phyloP scores from a whole-genome alignment of 31 red algal species.

The Odonthalia washingtoniensis region DNA sequence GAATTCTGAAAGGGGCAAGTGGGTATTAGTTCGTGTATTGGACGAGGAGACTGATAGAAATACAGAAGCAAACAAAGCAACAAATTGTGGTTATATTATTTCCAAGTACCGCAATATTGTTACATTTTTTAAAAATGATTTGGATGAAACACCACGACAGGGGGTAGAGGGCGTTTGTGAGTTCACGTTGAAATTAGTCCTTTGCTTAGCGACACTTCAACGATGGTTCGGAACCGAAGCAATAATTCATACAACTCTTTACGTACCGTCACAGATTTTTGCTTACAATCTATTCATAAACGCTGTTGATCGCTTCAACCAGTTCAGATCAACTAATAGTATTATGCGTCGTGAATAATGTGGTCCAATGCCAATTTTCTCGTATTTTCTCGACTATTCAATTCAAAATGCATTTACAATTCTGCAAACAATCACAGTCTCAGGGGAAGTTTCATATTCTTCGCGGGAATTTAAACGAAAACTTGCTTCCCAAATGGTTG shows the following conservation, averaged over 20 bases:
- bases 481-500: no score
- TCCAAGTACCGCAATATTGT: not conserved
- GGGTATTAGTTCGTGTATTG: slow-evolving; percentile 3
- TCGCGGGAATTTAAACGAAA: no score
- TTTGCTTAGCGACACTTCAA: not conserved
- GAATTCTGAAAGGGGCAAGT: slow-evolving; percentile 14
- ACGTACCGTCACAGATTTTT: not conserved
- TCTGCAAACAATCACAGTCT: no score
- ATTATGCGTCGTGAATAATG: no score
- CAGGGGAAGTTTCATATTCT: no score
- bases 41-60: not conserved
- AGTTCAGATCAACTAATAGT: not conserved
- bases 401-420: no score
- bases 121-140: not conserved
- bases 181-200: not conserved
- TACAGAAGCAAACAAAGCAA: not conserved
- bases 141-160: not conserved
- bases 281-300: not conserved
- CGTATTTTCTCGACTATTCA: no score
- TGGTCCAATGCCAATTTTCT: no score
- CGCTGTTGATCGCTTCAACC: not conserved
- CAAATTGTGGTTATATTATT: not conserved
- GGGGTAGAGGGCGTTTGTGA: not conserved
- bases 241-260: not conserved
- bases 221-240: not conserved